phyloP scores from a whole-genome alignment of 768 basidiomycete species.

The Russula sp. region DNA sequence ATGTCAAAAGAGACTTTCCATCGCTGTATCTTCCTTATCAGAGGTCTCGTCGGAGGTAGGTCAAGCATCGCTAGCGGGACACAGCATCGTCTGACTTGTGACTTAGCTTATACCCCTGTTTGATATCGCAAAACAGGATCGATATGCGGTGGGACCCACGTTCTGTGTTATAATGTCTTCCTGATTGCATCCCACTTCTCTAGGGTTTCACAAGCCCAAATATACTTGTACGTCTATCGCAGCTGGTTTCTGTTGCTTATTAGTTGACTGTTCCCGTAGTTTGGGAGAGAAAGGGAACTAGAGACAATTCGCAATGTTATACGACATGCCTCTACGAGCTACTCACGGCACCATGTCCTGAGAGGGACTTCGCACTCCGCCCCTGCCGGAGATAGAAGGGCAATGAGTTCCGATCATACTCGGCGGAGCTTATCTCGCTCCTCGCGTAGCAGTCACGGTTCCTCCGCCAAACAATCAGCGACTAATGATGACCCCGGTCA shows the following conservation, averaged over 20 bases:
- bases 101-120: conserved; percentile 63
- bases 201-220: conserved; percentile 72
- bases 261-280: conserved; percentile 38
- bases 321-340: conserved; percentile 51
- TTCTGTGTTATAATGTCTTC: not conserved
- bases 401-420: conserved; percentile 29
- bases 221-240: conserved; percentile 47
- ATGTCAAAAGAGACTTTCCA: conserved; percentile 62
- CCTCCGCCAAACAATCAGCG: conserved; percentile 2
- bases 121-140: conserved; percentile 61
- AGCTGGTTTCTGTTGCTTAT: not conserved
- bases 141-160: conserved; percentile 51
- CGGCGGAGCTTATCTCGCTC: conserved; percentile 42
- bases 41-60: conserved; percentile 57
- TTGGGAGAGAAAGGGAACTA: conserved; percentile 69
- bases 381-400: conserved; percentile 39
- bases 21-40: conserved; percentile 54
- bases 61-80: conserved; percentile 7
- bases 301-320: conserved; percentile 65
- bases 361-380: conserved; percentile 42
- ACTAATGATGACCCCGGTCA: not conserved
- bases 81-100: conserved; percentile 19
- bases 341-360: conserved; percentile 52
- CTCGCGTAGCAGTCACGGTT: conserved; percentile 40
- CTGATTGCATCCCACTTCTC: not conserved